Evolutionary conservation across 129 eudicot genomes (phyloP), one percentile per base, ranked within the genome.

Genomic region (Saussurea involucrata): DNA sequence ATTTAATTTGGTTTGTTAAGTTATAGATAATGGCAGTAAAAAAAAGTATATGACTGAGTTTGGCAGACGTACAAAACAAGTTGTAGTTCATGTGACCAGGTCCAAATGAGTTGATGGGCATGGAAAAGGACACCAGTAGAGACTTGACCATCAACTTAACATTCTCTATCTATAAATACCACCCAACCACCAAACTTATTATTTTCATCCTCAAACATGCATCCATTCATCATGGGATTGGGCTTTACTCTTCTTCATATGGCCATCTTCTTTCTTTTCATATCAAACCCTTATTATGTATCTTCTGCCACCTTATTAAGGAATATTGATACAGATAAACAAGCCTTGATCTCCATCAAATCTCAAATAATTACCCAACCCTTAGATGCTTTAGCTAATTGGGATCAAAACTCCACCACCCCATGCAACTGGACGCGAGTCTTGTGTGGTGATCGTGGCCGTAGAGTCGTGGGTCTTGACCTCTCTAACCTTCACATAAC

Each of bases 381-480:
- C n/a, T 74, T 72, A 0, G 72, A 76, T 75, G 72, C 82, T 42
- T 71, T 88, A 32, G 81, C 91, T 24, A 66, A 83, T 5, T 90
- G 96, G 96, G 85, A 84, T 49, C 78, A 61, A 17, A 80, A 68
- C 78, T 36, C 82, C 17, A 46, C 60, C 4, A 80, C 91, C 8
- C 96, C 88, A 3, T 88, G 96, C 82, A 90, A 90, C 83, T 90
- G 96, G 96, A 86, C 89, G 12, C 81, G 93, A 11, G 88, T 90
- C 53, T 15, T 49, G 2, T 90, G 96, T 75, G 78, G 71, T 81
- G 75, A 37, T 63, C 65, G 24, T 24, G 86, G 73, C 9, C 75
- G 24, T 21, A 80, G 96, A 53, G 96, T 91, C 1, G 28, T 81
- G 8, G 84, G 77, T 9, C 84, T 91, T 44, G 73, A 86, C 61